phyloP scores from a whole-genome alignment of 345 rosid genomes.

The Eucalyptus sp. region DNA sequence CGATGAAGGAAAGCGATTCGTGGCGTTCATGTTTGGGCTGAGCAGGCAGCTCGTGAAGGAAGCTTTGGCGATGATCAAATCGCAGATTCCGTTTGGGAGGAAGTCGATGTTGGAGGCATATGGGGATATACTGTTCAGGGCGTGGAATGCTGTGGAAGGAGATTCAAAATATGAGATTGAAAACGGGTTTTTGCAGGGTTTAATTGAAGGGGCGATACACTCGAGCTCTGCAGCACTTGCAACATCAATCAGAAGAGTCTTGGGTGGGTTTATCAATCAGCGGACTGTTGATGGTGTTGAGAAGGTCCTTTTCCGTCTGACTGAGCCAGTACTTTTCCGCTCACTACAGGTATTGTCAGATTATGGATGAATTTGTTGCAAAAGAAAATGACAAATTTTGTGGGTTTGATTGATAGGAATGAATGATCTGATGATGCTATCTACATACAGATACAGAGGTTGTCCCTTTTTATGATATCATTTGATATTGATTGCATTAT shows the following conservation, averaged over 20 bases:
- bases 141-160: conserved; percentile 63
- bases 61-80: conserved; percentile 64
- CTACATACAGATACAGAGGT: not conserved
- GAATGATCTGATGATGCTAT: not conserved
- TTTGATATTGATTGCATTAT: not conserved
- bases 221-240: conserved; percentile 38
- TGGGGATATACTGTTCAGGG: conserved; percentile 66
- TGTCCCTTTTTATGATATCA: not conserved
- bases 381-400: not conserved
- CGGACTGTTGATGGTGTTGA: conserved; percentile 71
- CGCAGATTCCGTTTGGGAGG: conserved; percentile 82
- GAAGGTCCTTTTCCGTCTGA: conserved; percentile 65
- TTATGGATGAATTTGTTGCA: not conserved
- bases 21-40: conserved; percentile 65
- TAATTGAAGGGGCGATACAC: conserved; percentile 67
- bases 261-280: conserved; percentile 67
- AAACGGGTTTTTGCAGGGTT: conserved; percentile 53
- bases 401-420: not conserved
- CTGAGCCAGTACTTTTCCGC: conserved; percentile 86
- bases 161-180: conserved; percentile 60
- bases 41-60: conserved; percentile 68
- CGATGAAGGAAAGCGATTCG: conserved; percentile 72
- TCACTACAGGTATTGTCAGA: conserved; percentile 52
- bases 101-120: conserved; percentile 86
- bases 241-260: conserved; percentile 67